phyloP scores from a whole-genome alignment of 2,329 filamentous ascomycete genomes.

The Fusarium sp. region DNA sequence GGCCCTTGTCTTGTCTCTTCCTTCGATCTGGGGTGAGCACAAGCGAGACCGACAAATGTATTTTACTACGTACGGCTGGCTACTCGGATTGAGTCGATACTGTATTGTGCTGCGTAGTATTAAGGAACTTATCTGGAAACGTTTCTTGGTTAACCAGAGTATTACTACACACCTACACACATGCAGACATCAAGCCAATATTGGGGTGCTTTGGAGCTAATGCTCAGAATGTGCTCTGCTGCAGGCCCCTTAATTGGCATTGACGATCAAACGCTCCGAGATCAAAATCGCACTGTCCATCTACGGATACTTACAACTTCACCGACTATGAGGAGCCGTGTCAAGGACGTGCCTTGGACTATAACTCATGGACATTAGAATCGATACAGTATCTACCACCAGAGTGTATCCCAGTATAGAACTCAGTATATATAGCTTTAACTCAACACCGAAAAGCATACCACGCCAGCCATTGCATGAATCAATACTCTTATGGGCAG shows the following conservation, averaged over 20 bases:
- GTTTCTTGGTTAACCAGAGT: slow-evolving; percentile 8
- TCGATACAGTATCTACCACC: background rate
- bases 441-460: too few species aligned
- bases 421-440: background rate
- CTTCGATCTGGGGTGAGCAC: slow-evolving; percentile 36
- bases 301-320: too few species aligned
- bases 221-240: slow-evolving; percentile 17
- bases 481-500: background rate
- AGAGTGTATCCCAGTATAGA: background rate
- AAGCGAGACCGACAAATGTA: slow-evolving; percentile 38
- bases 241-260: slow-evolving; percentile 39
- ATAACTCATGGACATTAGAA: background rate
- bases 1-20: slow-evolving; percentile 34
- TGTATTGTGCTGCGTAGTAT: slow-evolving; percentile 30
- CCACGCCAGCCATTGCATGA: background rate
- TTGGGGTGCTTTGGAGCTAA: slow-evolving; percentile 6
- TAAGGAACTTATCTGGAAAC: slow-evolving; percentile 9
- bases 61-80: slow-evolving; percentile 9
- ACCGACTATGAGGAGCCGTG: background rate
- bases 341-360: background rate
- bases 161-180: too few species aligned
- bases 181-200: background rate
- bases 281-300: slow-evolving; percentile 36
- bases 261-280: slow-evolving; percentile 39
- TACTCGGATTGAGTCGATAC: slow-evolving; percentile 30